phyloP scores from a whole-genome alignment of 2,329 filamentous ascomycete species.

The Scortechinia acanthostroma region DNA sequence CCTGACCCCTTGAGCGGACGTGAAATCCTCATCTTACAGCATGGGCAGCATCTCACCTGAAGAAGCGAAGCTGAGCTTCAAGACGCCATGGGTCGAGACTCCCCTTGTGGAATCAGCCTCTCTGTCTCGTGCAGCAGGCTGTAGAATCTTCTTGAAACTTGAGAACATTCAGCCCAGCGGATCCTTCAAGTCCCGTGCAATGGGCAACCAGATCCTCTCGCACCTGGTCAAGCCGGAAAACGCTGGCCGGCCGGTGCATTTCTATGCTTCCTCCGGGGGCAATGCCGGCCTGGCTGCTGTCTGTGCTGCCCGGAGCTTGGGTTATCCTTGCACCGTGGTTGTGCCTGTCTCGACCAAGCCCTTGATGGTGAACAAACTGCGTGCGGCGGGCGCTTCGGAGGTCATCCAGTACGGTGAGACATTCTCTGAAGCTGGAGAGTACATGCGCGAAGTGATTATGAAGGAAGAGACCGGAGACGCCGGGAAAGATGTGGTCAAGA shows the following conservation, averaged over 20 bases:
- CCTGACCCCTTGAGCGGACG: too few relatives aligned
- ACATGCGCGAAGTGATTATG: neutral
- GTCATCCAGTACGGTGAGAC: neutral
- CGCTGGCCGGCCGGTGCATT: neutral
- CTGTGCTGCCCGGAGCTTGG: neutral
- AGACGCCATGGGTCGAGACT: slow-evolving; percentile 9
- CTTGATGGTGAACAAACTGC: neutral
- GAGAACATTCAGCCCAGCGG: slow-evolving; percentile 1
- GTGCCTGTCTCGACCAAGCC: neutral
- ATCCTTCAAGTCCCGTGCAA: slow-evolving; percentile 2
- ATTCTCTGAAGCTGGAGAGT: neutral
- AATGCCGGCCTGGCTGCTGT: neutral
- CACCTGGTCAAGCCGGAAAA: slow-evolving; percentile 8
- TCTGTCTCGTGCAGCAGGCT: slow-evolving; percentile 1
- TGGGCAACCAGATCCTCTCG: slow-evolving; percentile 2
- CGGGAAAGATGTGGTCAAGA: slow-evolving; percentile 20
- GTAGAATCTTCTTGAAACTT: neutral
- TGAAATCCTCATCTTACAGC: too few relatives aligned
- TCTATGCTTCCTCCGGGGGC: neutral
- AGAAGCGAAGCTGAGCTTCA: slow-evolving; percentile 11
- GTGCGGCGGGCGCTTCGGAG: slow-evolving; percentile 5
- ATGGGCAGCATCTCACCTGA: slow-evolving; percentile 22
- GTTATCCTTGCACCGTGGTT: neutral
- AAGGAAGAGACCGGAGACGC: slow-evolving; percentile 17
- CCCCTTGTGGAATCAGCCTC: neutral